Base-by-base conservation (phyloP, 2,329 filamentous ascomycete species). In the Verticillium nonalfalfae region DNA sequence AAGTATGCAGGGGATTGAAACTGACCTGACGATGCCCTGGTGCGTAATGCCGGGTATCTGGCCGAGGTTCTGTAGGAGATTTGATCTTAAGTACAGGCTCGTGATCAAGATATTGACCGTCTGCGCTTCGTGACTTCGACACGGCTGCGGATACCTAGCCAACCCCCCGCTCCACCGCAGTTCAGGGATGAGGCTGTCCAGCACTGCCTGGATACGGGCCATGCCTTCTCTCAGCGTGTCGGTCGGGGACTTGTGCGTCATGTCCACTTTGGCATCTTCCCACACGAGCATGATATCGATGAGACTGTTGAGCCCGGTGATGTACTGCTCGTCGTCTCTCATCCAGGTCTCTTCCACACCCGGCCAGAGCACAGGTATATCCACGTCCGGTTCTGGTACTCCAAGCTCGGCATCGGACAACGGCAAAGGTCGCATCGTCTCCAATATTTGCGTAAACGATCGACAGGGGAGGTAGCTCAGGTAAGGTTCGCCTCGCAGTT, bases 61-160 rank as follows among this genome's bases (percentile, higher is more conserved):
- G 45, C 68, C 67, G 2, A 73, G 68, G n/a, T 70, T 72, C 35
- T 75, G 73, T 4, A 76, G 64, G 5, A 76, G 63, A 40, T 76
- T 75, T 1, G 74, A 76, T 4, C 72, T 69, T 1, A 76, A 68
- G 33, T 74, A 69, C 7, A 76, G 68, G 56, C 73, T 74, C 31
- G 74, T 76, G 39, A 76, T 69, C 56, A 74, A 72, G 4, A 76
- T 62, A 60, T 76, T 75, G 14, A 71, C 74, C 6, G 72, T 71
- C 21, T 76, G 74, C 6, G 69, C 73, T 40, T 75, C 72, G 57
- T 76, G 74, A 3, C 74, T 72, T 66, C 0, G 72, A 74, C 2
- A 69, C 66, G 14, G 61, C 60, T 0, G 66, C 52, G 0, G 70
- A 69, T 31, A 58, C 1, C 73, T 68, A 0, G 74, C 73, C 1